phyloP scores from a whole-genome alignment of 2,329 filamentous ascomycete genomes.

The Trichoderma guizhouense region DNA sequence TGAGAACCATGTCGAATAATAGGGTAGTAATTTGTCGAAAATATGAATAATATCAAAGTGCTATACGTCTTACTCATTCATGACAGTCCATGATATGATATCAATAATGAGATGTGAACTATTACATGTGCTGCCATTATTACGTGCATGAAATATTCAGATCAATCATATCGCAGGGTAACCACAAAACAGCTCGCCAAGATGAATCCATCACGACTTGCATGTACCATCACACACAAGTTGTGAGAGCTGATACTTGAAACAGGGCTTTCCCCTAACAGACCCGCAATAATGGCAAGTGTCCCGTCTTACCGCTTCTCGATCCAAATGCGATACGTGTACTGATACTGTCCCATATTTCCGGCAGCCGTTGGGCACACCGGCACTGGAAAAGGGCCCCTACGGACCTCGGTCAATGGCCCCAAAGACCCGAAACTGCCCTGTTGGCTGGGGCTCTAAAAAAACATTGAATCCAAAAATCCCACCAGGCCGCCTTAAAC shows the following conservation, averaged over 20 bases:
- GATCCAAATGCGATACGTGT: no score
- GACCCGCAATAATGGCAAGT: not conserved
- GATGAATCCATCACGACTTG: not conserved
- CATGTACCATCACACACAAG: not conserved
- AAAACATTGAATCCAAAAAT: not conserved
- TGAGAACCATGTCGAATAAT: fast-evolving
- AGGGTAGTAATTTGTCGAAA: not conserved
- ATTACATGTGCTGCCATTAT: not conserved
- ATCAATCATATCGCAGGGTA: not conserved
- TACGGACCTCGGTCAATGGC: constrained; percentile 15
- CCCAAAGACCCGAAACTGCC: constrained; percentile 6
- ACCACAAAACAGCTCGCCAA: not conserved
- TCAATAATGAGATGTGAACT: not conserved
- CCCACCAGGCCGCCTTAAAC: not conserved
- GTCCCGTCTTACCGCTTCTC: constrained; percentile 1
- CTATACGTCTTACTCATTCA: not conserved
- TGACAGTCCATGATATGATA: not conserved
- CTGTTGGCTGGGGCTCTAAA: not conserved
- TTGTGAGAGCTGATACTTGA: not conserved
- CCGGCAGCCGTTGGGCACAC: constrained; percentile 4
- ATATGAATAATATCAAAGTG: not conserved
- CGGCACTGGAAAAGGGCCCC: not conserved
- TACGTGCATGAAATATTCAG: not conserved
- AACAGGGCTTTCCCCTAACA: not conserved
- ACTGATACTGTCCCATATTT: not conserved